phyloP scores from a whole-genome alignment of 1,139 yeast genomes.

The Diutina neorugosa region DNA sequence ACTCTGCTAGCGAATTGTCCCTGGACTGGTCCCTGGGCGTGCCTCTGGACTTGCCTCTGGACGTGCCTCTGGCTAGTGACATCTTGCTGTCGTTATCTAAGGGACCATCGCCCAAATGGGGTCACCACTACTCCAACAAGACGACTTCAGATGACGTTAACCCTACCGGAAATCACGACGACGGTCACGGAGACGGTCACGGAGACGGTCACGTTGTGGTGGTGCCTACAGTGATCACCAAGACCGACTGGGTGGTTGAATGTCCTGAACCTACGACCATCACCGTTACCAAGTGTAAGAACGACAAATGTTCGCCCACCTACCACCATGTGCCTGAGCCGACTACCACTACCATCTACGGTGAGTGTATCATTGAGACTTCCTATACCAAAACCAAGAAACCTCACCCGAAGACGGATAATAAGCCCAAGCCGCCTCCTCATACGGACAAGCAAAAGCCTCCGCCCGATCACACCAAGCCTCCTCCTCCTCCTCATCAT shows the following conservation, averaged over 20 bases:
- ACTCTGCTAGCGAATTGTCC: no score
- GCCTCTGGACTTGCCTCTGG: no score
- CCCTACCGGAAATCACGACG: no score
- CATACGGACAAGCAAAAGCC: neutral
- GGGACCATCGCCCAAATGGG: no score
- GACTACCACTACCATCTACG: neutral
- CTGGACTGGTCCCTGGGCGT: no score
- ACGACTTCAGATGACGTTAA: neutral
- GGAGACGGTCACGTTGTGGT: neutral
- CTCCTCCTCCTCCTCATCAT: neutral
- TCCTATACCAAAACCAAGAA: neutral
- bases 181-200: no score
- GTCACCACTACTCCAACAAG: neutral
- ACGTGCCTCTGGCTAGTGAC: no score
- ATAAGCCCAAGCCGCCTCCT: neutral
- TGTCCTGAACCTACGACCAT: neutral
- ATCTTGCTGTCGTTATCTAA: no score
- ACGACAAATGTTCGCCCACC: neutral
- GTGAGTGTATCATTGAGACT: neutral
- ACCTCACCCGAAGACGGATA: neutral
- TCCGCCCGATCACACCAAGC: neutral
- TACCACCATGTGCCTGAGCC: neutral
- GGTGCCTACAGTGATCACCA: neutral
- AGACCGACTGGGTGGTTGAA: neutral
- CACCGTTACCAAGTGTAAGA: neutral